Evolutionary conservation across 2,329 filamentous ascomycete genomes (phyloP), one percentile per base, ranked within the genome.

Genomic region (Pezicula radicicola): DNA sequence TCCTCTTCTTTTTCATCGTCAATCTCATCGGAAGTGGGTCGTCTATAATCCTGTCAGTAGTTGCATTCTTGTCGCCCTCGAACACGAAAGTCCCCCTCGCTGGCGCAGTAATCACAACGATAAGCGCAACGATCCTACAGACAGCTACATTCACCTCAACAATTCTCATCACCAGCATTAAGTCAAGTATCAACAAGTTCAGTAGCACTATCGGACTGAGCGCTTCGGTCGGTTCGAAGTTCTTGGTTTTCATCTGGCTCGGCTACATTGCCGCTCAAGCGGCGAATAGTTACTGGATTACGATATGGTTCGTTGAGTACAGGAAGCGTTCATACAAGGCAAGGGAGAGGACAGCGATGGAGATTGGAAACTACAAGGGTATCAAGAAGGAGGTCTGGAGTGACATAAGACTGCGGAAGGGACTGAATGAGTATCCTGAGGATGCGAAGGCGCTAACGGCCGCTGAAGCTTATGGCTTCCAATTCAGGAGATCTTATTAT

Each of bases 281-380:
- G 25, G 47, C 51, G 27, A 53, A 53, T n/a, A 28, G 41, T 12
- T 53, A 53, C 27, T 53, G 51, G 51, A 15, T 49, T 13, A 35
- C 25, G 5, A 28, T 35, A 3, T 53, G 51, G 51, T 53, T 53
- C 36, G 47, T 53, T n/a, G 46, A 53, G 30, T 53, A 42, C 47
- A 28, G 51, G 35, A 42, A 21, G 33, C 30, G 15, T 39, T 28
- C 46, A 18, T 49, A 37, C 28, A 53, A 53, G 33, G 47, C 47
- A 37, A 53, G 51, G 25, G 19, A 33, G 42, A 46, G 51, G 21
- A 53, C 51, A 4, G 21, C 25, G 19, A 35, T 43, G 36, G 46
- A 53, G 35, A 53, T 53, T 36, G 33, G 37, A 18, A 33, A 39
- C 4, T 53, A 53, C 16, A 49, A 41, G 35, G 42, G 16, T 12